Conservation (phyloP, 176 grass and related monocot genomes). For the Thinopyrum elongatum region DNA sequence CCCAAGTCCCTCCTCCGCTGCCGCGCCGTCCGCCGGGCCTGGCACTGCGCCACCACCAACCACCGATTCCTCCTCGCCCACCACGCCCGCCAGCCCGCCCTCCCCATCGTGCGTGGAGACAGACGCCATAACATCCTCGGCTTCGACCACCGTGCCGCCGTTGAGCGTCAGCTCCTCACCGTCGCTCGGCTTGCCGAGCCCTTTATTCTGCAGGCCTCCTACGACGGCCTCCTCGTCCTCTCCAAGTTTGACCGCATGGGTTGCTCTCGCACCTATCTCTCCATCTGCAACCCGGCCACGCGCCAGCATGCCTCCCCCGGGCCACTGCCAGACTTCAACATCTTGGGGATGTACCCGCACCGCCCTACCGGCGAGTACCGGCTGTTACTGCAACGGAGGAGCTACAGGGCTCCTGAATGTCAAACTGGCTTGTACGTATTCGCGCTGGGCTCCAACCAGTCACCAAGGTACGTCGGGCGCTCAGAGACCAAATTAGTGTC, state of each 20-base stretch:
- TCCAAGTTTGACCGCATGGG: background rate
- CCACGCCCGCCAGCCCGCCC: background rate
- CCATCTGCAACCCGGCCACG: background rate
- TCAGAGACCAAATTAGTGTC: background rate
- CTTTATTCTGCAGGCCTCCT: background rate
- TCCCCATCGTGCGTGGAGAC: background rate
- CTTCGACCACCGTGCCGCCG: background rate
- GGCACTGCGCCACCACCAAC: background rate
- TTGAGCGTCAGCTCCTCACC: background rate
- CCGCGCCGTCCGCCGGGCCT: background rate
- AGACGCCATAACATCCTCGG: background rate
- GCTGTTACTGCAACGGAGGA: background rate
- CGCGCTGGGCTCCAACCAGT: background rate
- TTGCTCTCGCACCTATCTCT: background rate
- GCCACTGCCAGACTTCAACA: background rate
- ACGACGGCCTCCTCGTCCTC: background rate
- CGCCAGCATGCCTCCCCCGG: background rate
- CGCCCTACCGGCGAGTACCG: background rate
- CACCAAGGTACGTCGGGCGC: background rate
- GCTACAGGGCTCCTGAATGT: background rate
- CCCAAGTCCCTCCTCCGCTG: too few species aligned
- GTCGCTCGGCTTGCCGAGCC: background rate
- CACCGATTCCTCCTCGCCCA: background rate
- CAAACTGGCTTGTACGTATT: background rate
- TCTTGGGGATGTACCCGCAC: background rate